These are phyloP conservation scores for Phytophthora agathidicida DNA, from an alignment of 352 stramenopile genomes.

Conservation along the genomic window DNA sequence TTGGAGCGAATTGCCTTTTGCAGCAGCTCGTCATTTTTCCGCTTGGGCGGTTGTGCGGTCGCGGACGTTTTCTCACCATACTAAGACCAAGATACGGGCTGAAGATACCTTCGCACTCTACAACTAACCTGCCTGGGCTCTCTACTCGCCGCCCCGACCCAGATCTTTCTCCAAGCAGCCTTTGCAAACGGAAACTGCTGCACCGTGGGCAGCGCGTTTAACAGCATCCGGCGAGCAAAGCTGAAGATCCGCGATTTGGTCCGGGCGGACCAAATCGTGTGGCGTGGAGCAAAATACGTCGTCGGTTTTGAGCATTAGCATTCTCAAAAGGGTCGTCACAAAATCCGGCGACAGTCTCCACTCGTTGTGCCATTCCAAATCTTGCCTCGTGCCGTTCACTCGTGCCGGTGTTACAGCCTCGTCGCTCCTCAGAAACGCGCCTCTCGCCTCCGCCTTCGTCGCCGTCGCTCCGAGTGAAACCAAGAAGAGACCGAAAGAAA, in stretches of 20 bases:
- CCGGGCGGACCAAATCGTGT: constrained; percentile 22
- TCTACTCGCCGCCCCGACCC: too few relatives aligned
- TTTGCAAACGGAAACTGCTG: too few relatives aligned
- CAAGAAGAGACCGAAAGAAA: constrained; percentile 15
- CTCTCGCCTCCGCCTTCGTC: background rate
- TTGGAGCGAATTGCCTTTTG: too few relatives aligned
- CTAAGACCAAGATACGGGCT: background rate
- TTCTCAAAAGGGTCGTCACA: background rate
- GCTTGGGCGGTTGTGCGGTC: background rate
- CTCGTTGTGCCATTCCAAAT: constrained; percentile 35
- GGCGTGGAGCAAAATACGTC: constrained; percentile 18
- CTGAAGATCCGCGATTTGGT: constrained; percentile 5
- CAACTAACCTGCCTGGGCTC: background rate
- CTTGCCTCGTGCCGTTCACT: constrained; percentile 17
- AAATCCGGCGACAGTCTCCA: constrained; percentile 29
- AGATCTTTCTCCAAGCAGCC: too few relatives aligned
- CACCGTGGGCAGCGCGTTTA: constrained; percentile 4
- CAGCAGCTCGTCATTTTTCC: too few relatives aligned
- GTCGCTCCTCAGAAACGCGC: background rate
- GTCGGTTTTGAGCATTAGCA: background rate
- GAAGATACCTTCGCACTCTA: constrained; percentile 11
- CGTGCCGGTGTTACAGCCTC: background rate
- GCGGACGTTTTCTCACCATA: too few relatives aligned
- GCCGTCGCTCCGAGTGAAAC: constrained; percentile 9
- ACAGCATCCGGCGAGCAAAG: constrained; percentile 8